Base-by-base conservation (phyloP, 768 basidiomycete species). In the Suillus ampliporus region DNA sequence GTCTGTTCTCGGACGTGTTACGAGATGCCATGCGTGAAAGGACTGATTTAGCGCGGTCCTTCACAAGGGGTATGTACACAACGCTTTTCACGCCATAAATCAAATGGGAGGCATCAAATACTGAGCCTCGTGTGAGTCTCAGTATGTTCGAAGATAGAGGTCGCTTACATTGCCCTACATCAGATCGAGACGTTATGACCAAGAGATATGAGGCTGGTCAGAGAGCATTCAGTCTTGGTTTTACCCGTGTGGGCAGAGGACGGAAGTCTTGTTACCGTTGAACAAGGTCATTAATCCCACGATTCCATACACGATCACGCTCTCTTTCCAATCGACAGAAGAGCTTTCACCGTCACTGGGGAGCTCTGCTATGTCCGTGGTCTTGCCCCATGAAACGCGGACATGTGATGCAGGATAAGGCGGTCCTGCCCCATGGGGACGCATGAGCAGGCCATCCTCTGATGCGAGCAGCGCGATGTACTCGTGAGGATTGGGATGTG, bases 401-500 rank as follows among this genome's bases (percentile, higher is more conserved):
- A 89, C 78, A 71, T 80, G 79, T 23, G 81, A 78, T 35, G 76
- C 73, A 64, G 70, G 51, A 46, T 68, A 7, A 56, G 38, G 38
- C 5, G 19, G 26, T n/a, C 66, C 66, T n/a, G 66, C 60, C 28
- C 66, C 79, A 68, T 86, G 83, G 23, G 89, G 90, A 48, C 87
- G 82, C 58, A 94, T 78, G 56, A 91, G 69, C n/a, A 95, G 80
- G 5, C 90, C 92, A 9, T 84, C 80, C 19, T 79, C 74, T 1
- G 89, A 83, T 4, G 81, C 82, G 44, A 88, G 70, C 37, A 94
- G 64, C n/a, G 84, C 84, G 46, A 95, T 84, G 64, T 86, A 80
- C 51, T 88, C 85, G 70, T 92, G 78, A 8, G 92, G 90, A 67
- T 83, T 84, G 31, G 91, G 91, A 71, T 92, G 90, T n/a, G 89